Evolutionary conservation across 202 grass and related monocot species (phyloP).

Genomic region (Schoenoplectus tabernaemontani): DNA sequence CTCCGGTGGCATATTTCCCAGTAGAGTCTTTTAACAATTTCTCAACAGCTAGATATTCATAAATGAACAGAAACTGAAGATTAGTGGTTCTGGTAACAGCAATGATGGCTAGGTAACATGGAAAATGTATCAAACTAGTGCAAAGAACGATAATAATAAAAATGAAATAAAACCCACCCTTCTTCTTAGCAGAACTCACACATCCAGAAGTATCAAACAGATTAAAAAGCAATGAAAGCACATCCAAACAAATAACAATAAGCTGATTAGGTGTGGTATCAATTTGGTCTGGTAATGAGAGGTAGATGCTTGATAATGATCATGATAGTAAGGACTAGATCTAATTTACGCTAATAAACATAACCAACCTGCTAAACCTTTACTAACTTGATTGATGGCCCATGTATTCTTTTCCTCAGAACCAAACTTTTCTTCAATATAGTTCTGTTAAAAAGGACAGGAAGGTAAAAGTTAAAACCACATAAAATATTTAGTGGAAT

Average conservation of each 20-base stretch:
- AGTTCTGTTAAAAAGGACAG: conserved; percentile 59
- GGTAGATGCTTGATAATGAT: too few relatives aligned
- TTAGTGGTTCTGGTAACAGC: background rate
- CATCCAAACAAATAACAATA: background rate
- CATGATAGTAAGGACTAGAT: background rate
- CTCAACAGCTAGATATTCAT: conserved; percentile 77
- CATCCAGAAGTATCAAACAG: conserved; percentile 15
- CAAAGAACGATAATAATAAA: background rate
- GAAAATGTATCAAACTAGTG: background rate
- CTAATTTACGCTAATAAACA: conserved; percentile 19
- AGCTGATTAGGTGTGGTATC: background rate
- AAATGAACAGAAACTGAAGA: conserved; percentile 22
- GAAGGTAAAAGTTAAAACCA: conserved; percentile 16
- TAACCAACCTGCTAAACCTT: conserved; percentile 68
- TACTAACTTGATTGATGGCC: conserved; percentile 47
- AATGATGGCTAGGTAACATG: background rate
- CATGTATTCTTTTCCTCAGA: conserved; percentile 46
- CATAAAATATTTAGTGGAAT: background rate
- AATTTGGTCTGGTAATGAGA: too few relatives aligned
- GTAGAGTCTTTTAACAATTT: conserved; percentile 49
- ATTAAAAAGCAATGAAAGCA: background rate
- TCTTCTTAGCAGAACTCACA: background rate
- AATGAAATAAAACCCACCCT: conserved; percentile 1
- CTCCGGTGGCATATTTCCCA: conserved; percentile 95
- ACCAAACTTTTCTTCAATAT: conserved; percentile 64